Base-by-base conservation (phyloP, 2,329 filamentous ascomycete species). In the Alternaria gansuensis region DNA sequence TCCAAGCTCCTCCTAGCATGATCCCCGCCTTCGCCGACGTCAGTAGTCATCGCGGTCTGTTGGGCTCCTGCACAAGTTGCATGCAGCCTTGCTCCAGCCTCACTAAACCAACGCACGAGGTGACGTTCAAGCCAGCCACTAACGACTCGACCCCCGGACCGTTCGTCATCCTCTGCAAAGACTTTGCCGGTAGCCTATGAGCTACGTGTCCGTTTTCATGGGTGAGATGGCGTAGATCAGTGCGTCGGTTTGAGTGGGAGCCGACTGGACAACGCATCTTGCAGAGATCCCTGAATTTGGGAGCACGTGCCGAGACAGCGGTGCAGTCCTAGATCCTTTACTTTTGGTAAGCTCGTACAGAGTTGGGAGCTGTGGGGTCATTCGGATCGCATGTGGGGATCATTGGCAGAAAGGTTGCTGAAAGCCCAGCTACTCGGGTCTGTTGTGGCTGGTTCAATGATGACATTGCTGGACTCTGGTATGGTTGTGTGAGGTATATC, bases 101-200 rank as follows among this genome's bases (percentile, higher is more conserved):
- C 67, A 61, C 55, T 57, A 43, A 44, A 11, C 39, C 41, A 40
- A 37, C 31, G 17, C 37, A 44, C 50, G 26, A 40, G 31, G 66
- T 69, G 64, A 71, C 66, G 60, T 67, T 68, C 54, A 52, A 29
- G 40, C 50, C 55, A 60, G 45, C 70, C 66, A 71, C 70, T 69
- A 60, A 67, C 58, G 61, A 54, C 54, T 36, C 39, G 41, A 51
- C 45, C 57, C 43, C 57, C 53, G 62, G 56, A 58, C 59, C 59
- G 59, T 66, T 59, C 66, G 51, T 57, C 56, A 21, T 65, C 46
- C 57, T 60, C 59, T 51, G 51, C 23, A 36, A 40, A 23, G 31
- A 43, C 52, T 48, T 48, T 60, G 62, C 59, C 50, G 75, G 75
- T 78, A 77, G 57, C 75, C 75, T 77, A 77, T 78, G 63, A 75